A percentile compares a stretch with the other conserved stretches of the same genome.
These are phyloP conservation scores for Rhizopogon vinicolor DNA, from an alignment of 768 basidiomycete species.

Conservation along the genomic window DNA sequence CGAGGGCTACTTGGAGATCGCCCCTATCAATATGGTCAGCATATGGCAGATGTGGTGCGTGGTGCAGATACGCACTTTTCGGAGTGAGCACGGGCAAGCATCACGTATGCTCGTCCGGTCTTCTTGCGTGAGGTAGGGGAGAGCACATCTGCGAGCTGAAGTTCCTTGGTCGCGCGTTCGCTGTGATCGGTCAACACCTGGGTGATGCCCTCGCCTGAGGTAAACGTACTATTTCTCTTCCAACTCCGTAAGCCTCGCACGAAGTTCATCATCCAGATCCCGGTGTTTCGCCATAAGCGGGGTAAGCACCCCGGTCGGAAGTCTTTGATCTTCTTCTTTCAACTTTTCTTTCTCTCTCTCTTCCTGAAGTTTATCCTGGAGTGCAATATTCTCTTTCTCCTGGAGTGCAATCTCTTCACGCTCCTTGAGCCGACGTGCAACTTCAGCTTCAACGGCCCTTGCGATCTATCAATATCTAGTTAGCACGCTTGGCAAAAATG, in stretches of 20 bases:
- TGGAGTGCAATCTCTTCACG: constrained; percentile 29
- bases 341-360: constrained; percentile 7
- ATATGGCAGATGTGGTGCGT: background rate
- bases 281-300: constrained; percentile 60
- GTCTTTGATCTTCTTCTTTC: constrained; percentile 9
- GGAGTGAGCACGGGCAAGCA: constrained; percentile 74
- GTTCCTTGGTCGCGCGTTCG: constrained; percentile 58
- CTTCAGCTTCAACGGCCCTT: constrained; percentile 70
- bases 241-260: constrained; percentile 58
- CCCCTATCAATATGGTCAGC: constrained; percentile 41
- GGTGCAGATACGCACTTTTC: constrained; percentile 55
- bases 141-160: constrained; percentile 54
- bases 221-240: constrained; percentile 68
- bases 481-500: background rate
- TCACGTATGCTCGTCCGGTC: constrained; percentile 79
- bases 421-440: constrained; percentile 56
- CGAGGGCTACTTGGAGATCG: constrained; percentile 75
- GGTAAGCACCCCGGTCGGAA: constrained; percentile 44
- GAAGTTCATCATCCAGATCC: constrained; percentile 67
- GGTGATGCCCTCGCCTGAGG: background rate
- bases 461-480: constrained; percentile 46
- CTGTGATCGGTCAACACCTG: constrained; percentile 30
- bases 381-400: constrained; percentile 22
- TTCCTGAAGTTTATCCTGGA: constrained; percentile 9
- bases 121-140: constrained; percentile 78